These are phyloP conservation scores for Melanomma pulvis-pyrius DNA, from an alignment of 495 filamentous ascomycete genomes.

Conservation along the genomic window DNA sequence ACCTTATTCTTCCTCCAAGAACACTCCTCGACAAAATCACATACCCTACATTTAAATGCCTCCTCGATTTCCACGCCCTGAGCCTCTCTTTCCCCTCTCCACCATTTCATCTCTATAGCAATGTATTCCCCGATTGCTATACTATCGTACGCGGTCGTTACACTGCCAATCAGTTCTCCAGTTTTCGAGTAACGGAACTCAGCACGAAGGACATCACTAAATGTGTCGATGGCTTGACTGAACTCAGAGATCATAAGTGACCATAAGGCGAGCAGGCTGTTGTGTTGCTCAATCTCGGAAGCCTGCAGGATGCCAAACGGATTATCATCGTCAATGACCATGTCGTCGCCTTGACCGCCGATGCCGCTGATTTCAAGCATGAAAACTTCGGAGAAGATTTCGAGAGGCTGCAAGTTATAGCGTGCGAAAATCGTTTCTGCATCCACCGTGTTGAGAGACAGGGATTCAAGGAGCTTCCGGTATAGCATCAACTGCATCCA, in stretches of 20 bases:
- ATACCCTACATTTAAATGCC: conserved; percentile 81
- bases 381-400: conserved; percentile 75
- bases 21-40: conserved; percentile 65
- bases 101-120: conserved; percentile 75
- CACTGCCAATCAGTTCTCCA: conserved; percentile 64
- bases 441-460: conserved; percentile 72
- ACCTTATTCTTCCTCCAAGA: conserved; percentile 59
- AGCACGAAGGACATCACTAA: conserved; percentile 57
- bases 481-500: conserved; percentile 89
- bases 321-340: conserved; percentile 25
- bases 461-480: conserved; percentile 75
- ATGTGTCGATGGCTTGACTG: conserved; percentile 9
- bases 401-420: conserved; percentile 65
- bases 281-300: conserved; percentile 60
- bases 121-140: conserved; percentile 65
- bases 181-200: conserved; percentile 60
- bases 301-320: conserved; percentile 43
- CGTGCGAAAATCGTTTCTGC: conserved; percentile 67
- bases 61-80: conserved; percentile 86
- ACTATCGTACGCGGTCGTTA: conserved; percentile 71
- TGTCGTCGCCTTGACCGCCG: conserved; percentile 54
- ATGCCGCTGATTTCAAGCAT: conserved; percentile 74
- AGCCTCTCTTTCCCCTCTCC: conserved; percentile 76
- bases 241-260: conserved; percentile 59
- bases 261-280: conserved; percentile 67